Percentiles rank a stretch among this genome's conserved stretches.
phyloP scores from a whole-genome alignment of 768 basidiomycete genomes.

The Auricularia heimuer region DNA sequence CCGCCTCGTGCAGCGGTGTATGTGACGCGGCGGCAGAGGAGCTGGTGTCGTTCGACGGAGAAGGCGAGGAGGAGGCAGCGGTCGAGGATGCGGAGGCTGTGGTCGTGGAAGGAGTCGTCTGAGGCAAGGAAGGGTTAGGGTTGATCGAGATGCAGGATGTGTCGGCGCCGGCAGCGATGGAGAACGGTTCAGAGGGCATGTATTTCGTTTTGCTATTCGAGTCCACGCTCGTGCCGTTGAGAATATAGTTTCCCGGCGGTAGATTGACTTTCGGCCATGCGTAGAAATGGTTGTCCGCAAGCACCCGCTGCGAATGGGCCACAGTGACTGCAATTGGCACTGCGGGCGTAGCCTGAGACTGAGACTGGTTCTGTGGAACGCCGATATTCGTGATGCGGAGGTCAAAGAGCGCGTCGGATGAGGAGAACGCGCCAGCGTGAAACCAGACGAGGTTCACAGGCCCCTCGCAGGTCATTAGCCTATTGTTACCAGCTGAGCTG shows the following conservation, averaged over 20 bases:
- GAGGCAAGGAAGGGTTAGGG: not conserved
- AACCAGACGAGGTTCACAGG: not conserved
- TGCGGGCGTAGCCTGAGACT: not conserved
- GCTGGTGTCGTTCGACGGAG: not conserved
- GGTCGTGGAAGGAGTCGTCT: not conserved
- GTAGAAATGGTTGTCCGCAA: not conserved
- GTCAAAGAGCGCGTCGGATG: not conserved
- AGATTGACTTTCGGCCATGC: not conserved
- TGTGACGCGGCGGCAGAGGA: not conserved
- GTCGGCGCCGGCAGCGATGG: not conserved
- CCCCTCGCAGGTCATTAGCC: not conserved
- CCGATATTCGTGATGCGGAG: not conserved
- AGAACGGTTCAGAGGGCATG: not conserved
- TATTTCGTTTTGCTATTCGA: not conserved
- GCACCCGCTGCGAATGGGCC: not conserved
- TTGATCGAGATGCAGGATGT: not conserved
- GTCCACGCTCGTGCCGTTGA: not conserved
- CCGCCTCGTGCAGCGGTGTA: not conserved
- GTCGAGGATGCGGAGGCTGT: not conserved
- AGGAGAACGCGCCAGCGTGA: not conserved
- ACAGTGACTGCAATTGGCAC: not conserved
- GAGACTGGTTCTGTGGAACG: not conserved
- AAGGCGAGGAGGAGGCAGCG: not conserved
- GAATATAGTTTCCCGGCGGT: not conserved
- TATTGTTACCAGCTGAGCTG: not conserved